These are phyloP conservation scores for Leccinum angustisporum DNA, from an alignment of 1,284 basidiomycete species.

Conservation along the genomic window DNA sequence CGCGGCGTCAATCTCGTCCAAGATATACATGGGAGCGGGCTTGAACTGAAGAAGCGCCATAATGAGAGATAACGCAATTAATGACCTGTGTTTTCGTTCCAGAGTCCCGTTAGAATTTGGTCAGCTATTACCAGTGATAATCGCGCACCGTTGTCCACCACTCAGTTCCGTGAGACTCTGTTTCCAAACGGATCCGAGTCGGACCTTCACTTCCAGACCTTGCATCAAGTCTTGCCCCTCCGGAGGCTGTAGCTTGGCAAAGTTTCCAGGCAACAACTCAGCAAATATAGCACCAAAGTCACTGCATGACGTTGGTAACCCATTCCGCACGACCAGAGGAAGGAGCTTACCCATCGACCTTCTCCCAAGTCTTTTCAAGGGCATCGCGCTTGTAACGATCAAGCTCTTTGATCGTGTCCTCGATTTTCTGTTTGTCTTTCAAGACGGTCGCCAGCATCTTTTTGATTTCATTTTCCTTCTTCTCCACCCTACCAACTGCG, in stretches of 20 bases:
- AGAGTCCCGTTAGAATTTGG: slow-evolving; percentile 3
- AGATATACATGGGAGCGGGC: slow-evolving; percentile 99
- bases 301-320: slow-evolving; percentile 39
- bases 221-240: slow-evolving; percentile 93
- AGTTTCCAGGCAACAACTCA: slow-evolving; percentile 95
- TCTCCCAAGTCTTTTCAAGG: slow-evolving; percentile 92
- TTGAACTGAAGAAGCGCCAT: slow-evolving; percentile 99
- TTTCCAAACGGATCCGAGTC: slow-evolving; percentile 95
- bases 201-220: slow-evolving; percentile 97
- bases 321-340: background rate
- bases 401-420: slow-evolving; percentile 90
- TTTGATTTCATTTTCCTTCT: slow-evolving; percentile 84
- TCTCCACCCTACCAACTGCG: slow-evolving; percentile 76
- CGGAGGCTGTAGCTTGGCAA: slow-evolving; percentile 91
- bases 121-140: background rate
- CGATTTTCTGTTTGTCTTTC: slow-evolving; percentile 96
- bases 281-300: slow-evolving; percentile 98
- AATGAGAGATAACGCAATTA: slow-evolving; percentile 96
- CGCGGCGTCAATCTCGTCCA: slow-evolving; percentile 98
- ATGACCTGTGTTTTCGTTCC: slow-evolving; percentile 55
- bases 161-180: slow-evolving; percentile 95
- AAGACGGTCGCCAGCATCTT: slow-evolving; percentile 90
- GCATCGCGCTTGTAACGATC: slow-evolving; percentile 95
- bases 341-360: slow-evolving; percentile 79
- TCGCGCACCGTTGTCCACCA: slow-evolving; percentile 87